Evolutionary conservation across 2,329 filamentous ascomycete genomes (phyloP).

Genomic region (Pezicula radicicola): DNA sequence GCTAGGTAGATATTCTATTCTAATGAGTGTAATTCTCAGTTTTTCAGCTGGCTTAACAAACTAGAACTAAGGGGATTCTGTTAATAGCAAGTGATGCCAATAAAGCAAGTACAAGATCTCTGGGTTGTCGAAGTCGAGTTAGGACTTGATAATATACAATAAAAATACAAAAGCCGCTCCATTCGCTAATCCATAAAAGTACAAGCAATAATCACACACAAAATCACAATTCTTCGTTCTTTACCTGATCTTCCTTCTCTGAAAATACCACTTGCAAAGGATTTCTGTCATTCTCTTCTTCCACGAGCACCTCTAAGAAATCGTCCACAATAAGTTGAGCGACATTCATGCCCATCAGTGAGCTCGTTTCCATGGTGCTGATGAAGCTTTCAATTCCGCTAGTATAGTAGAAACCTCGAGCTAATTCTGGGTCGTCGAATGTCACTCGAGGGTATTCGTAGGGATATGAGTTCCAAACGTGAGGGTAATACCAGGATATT

Average conservation of each 20-base stretch:
- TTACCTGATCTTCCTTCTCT: neutral
- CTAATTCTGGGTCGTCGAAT: constrained; percentile 77
- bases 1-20: too few species aligned
- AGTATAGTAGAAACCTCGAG: constrained; percentile 65
- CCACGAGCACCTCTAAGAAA: constrained; percentile 32
- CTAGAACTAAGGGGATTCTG: too few species aligned
- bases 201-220: neutral
- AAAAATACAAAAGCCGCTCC: neutral
- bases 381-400: constrained; percentile 89
- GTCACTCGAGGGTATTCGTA: constrained; percentile 79
- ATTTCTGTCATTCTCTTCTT: constrained; percentile 2
- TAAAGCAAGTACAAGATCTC: too few species aligned
- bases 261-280: neutral
- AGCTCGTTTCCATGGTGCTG: constrained; percentile 95
- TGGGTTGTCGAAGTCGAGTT: too few species aligned
- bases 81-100: too few species aligned
- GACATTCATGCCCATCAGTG: constrained; percentile 85
- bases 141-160: neutral
- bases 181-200: neutral
- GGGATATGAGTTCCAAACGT: constrained; percentile 83
- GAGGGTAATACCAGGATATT: constrained; percentile 75
- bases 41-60: too few species aligned
- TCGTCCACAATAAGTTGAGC: constrained; percentile 68
- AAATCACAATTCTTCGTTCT: constrained; percentile 7
- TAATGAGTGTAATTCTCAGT: too few species aligned